A percentile compares a stretch with the other conserved stretches of the same genome.
These are phyloP conservation scores for Suhomyces ambrosiae DNA, from an alignment of 1,139 yeast species.

Conservation along the genomic window DNA sequence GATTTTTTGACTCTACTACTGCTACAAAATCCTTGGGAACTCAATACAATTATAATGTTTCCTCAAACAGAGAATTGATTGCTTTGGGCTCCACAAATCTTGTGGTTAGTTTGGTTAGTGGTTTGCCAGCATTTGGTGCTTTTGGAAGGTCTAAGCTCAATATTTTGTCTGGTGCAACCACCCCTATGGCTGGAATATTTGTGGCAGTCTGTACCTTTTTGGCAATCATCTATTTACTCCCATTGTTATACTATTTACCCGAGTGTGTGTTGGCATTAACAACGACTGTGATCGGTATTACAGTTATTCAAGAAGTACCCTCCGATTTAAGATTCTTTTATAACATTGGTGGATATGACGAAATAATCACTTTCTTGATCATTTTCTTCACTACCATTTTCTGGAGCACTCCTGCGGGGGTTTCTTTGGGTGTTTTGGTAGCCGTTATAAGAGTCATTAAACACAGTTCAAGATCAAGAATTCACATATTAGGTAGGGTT, in stretches of 20 bases:
- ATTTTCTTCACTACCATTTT: conserved; percentile 30
- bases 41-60: conserved; percentile 33
- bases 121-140: conserved; percentile 40
- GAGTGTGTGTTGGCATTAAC: conserved; percentile 38
- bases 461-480: conserved; percentile 33
- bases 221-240: conserved; percentile 28
- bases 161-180: conserved; percentile 35
- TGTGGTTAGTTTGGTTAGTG: conserved; percentile 31
- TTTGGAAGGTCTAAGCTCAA: conserved; percentile 41
- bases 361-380: conserved; percentile 26
- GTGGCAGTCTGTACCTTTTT: conserved; percentile 29
- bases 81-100: conserved; percentile 37
- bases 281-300: conserved; percentile 40
- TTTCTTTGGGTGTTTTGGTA: conserved; percentile 30
- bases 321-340: conserved; percentile 32
- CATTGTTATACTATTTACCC: conserved; percentile 31
- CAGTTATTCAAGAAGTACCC: conserved; percentile 38
- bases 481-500: conserved; percentile 36
- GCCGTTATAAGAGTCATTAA: conserved; percentile 33
- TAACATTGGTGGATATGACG: conserved; percentile 35
- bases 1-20: conserved; percentile 38
- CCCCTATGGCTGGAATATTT: conserved; percentile 35
- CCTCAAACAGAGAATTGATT: conserved; percentile 36
- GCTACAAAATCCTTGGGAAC: conserved; percentile 37
- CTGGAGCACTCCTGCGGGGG: conserved; percentile 40